Evolutionary conservation across 805 yeast genomes (phyloP).

Genomic region (Kuraishia hungarica): DNA sequence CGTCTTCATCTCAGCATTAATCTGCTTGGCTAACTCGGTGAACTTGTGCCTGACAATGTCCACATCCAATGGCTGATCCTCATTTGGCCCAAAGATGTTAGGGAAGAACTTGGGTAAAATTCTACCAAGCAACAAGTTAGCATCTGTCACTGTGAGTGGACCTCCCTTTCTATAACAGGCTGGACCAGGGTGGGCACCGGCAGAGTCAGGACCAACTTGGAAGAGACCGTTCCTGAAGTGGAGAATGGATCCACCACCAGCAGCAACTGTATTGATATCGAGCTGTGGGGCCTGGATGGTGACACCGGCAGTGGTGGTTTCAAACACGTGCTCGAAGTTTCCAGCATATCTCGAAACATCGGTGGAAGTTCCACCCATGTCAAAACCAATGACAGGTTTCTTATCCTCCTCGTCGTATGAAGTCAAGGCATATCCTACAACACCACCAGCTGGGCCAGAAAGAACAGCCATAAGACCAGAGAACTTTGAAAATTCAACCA

Average conservation of each 20-base stretch:
- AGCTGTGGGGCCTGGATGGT: slow-evolving; percentile 80
- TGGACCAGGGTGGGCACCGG: slow-evolving; percentile 86
- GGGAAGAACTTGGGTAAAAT: slow-evolving; percentile 71
- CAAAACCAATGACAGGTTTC: slow-evolving; percentile 55
- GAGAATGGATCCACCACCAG: slow-evolving; percentile 74
- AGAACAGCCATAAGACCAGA: slow-evolving; percentile 84
- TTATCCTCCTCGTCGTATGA: slow-evolving; percentile 41
- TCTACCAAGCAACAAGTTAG: slow-evolving; percentile 66
- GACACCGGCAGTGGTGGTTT: slow-evolving; percentile 77
- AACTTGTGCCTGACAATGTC: slow-evolving; percentile 45
- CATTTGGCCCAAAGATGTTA: slow-evolving; percentile 74
- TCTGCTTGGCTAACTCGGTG: slow-evolving; percentile 39
- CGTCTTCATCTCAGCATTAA: slow-evolving; percentile 38
- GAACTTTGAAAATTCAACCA: slow-evolving; percentile 74
- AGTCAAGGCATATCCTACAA: slow-evolving; percentile 85
- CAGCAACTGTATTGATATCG: slow-evolving; percentile 76
- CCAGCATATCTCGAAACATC: slow-evolving; percentile 77
- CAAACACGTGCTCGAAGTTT: slow-evolving; percentile 68
- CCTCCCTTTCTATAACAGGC: slow-evolving; percentile 83
- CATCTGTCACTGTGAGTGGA: slow-evolving; percentile 80
- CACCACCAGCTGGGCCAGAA: slow-evolving; percentile 98
- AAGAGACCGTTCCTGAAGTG: slow-evolving; percentile 65
- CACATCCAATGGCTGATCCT: slow-evolving; percentile 58
- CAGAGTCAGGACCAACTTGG: slow-evolving; percentile 81
- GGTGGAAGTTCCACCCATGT: slow-evolving; percentile 90